Evolutionary conservation across 2,329 filamentous ascomycete genomes (phyloP), one percentile per base, ranked within the genome.

Genomic region (Hypoxylon sp.): DNA sequence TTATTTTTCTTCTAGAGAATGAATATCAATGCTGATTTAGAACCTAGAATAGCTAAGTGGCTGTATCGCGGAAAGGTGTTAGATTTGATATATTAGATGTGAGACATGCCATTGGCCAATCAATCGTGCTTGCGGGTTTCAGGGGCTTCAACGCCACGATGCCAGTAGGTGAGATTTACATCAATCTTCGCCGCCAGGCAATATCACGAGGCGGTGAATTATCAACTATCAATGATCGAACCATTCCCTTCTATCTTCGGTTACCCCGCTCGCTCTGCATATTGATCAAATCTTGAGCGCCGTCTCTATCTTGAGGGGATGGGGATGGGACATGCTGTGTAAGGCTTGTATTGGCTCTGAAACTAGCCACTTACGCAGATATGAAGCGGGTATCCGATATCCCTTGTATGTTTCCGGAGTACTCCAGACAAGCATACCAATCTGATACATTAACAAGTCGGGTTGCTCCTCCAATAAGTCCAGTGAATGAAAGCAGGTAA

Each of bases 291-390:
- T 34, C 9, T 19, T 25, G 23, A n/a, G 7, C 41, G 16, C 51
- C 30, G 21, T 52, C 14, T 23, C 27, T 27, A 2, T 30, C 32
- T 25, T 29, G 45, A 32, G 21, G 56, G 32, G 39, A 65, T 57
- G n/a, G n/a, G 25, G 25, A 6, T 27, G 45, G 60, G 60, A 57
- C 52, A 63, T 60, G 52, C 25, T 11, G 51, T 64, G 67, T 64
- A 61, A 69, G 48, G 19, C 54, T 47, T 64, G 70, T 61, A 66
- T 70, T 65, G 58, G 55, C 47, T 53, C 47, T 62, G 23, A 57
- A 32, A 64, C 69, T 62, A 71, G 58, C 34, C 45, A 29, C 51
- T 16, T 37, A 39, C 45, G 30, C 61, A 56, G 51, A 53, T 30
- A 39, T 62, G 47, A 30, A 51, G 54, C 27, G 30, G 58, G 30